Evolutionary conservation across 805 yeast genomes (phyloP).

Genomic region (Metschnikowia henanensis): DNA sequence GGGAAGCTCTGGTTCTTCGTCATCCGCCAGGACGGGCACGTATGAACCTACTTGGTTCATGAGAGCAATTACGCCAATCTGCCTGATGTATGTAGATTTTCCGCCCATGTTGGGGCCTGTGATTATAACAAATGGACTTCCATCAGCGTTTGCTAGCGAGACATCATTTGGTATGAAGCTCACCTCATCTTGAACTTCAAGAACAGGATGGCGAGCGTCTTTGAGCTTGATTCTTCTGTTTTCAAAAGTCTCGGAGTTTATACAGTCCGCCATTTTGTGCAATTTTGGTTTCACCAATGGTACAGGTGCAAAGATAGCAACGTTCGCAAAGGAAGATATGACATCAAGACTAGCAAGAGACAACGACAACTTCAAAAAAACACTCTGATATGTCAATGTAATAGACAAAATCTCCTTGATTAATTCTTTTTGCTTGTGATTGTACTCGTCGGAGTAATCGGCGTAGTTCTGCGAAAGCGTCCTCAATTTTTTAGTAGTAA

Average conservation of each 20-base stretch:
- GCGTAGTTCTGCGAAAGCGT: conserved; percentile 58
- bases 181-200: conserved; percentile 89
- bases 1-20: conserved; percentile 61
- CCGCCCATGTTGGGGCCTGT: conserved; percentile 99
- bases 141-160: conserved; percentile 45
- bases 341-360: conserved; percentile 80
- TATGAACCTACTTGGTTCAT: conserved; percentile 91
- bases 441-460: conserved; percentile 64
- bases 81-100: conserved; percentile 89
- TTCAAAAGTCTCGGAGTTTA: conserved; percentile 24
- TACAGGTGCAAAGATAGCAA: conserved; percentile 71
- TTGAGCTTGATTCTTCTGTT: conserved; percentile 52
- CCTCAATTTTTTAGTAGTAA: conserved; percentile 70
- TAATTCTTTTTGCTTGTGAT: conserved; percentile 70
- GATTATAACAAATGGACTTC: conserved; percentile 73
- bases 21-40: conserved; percentile 64
- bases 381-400: conserved; percentile 77
- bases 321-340: conserved; percentile 80
- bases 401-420: conserved; percentile 83
- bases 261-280: conserved; percentile 47
- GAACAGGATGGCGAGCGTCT: conserved; percentile 92
- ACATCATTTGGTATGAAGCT: conserved; percentile 93
- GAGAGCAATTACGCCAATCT: conserved; percentile 81
- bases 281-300: conserved; percentile 78
- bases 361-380: conserved; percentile 65